Base-by-base conservation (phyloP, 352 stramenopile genomes). In the Pythium phragmiticola region DNA sequence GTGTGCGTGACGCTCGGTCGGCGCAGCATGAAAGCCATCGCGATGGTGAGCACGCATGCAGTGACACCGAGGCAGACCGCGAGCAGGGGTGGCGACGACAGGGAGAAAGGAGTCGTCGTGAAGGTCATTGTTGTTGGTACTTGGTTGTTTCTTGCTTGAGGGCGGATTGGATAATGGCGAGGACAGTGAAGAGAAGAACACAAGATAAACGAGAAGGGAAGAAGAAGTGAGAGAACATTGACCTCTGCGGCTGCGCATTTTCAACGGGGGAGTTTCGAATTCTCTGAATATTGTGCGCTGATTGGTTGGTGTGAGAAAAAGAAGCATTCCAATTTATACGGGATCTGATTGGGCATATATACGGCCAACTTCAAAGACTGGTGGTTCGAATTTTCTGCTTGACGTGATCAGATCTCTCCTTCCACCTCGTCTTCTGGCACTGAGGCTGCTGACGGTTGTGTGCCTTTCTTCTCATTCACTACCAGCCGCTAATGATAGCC, bases 271-370 rank as follows among this genome's bases (percentile, higher is more conserved):
- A 9, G 19, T 13, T 52, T 55, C 28, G 47, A 43, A 49, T 54
- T 63, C 47, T 42, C n/a, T 21, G 28, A 36, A 57, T 63, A 19
- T 6, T n/a, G 34, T 7, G 7, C n/a, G 33, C 19, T 63, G 57
- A 63, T 63, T 63, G 57, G 57, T 21, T 49, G 17, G 17, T n/a
- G 21, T 23, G 26, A 39, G 17, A 37, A 39, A 21, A 54, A 13
- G 26, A 47, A 56, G 56, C 46, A 49, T 63, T 63, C 57, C 57
- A 61, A 52, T 33, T 57, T 63, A 43, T 39, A 4, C 5, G 11
- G 11, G 33, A 28, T 55, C 30, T 21, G 11, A 63, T 56, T 63
- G 57, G 57, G 33, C 26, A 30, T 3, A 30, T 5, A 30, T 16
- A 17, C 47, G 14, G 33, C 19, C 6, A 16, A 55, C 34, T 36